These are phyloP conservation scores for Nannizziopsis arthrosporioides DNA, from an alignment of 2,329 filamentous ascomycete genomes.

Conservation along the genomic window DNA sequence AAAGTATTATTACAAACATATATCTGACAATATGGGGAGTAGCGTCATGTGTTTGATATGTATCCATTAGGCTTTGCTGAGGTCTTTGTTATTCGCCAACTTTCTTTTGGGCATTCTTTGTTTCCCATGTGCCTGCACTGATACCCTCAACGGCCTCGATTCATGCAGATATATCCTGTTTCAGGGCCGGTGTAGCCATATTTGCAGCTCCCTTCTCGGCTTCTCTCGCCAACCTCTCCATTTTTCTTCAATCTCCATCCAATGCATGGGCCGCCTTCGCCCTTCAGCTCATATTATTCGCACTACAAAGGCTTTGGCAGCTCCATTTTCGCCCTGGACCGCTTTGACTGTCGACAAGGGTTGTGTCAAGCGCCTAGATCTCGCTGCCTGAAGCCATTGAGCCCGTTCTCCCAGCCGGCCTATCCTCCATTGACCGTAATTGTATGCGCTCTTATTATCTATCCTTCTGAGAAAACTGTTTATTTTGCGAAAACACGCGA, in stretches of 20 bases:
- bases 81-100: conserved; percentile 9
- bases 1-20: not conserved
- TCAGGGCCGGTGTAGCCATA: conserved; percentile 6
- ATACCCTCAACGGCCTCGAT: conserved; percentile 8
- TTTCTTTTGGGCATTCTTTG: conserved; percentile 9
- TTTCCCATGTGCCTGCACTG: conserved; percentile 7
- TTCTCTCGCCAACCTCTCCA: conserved; percentile 1
- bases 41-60: conserved; percentile 8
- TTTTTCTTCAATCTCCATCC: conserved; percentile 5
- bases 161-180: conserved; percentile 10
- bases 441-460: too few relatives aligned
- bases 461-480: not conserved
- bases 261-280: not conserved
- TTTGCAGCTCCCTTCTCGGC: conserved; percentile 1
- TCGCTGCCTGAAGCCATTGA: not conserved
- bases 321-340: not conserved
- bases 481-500: not conserved
- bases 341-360: not conserved
- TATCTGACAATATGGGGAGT: conserved; percentile 8
- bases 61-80: conserved; percentile 10
- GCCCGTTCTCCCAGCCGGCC: too few relatives aligned
- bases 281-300: not conserved
- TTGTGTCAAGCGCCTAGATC: not conserved
- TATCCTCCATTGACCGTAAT: too few relatives aligned
- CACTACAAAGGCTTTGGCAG: not conserved